A percentile compares a stretch with the other conserved stretches of the same genome.
These are phyloP conservation scores for Buxus sempervirens DNA, from an alignment of 164 flowering plant species.

Conservation along the genomic window DNA sequence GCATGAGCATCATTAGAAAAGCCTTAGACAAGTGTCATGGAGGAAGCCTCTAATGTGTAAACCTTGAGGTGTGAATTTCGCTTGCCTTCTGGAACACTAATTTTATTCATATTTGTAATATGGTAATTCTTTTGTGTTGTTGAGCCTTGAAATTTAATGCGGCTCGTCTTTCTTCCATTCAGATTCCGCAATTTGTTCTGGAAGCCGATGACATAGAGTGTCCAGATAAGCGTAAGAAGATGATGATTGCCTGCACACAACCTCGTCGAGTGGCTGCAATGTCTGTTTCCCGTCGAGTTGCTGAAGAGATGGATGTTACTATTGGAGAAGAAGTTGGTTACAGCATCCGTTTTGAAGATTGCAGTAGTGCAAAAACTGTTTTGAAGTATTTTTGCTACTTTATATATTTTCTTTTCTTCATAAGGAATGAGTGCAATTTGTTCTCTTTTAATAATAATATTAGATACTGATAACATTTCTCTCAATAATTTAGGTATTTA, in stretches of 20 bases:
- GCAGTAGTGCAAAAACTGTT: constrained; percentile 78
- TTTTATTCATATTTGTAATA: no score
- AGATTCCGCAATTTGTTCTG: constrained; percentile 95
- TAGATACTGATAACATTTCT: no score
- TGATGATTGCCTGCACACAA: constrained; percentile 92
- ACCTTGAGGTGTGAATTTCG: no score
- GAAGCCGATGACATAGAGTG: constrained; percentile 59
- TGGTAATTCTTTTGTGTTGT: background rate
- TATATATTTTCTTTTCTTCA: no score
- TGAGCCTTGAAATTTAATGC: background rate
- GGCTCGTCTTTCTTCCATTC: constrained; percentile 15
- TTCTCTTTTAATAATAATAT: background rate
- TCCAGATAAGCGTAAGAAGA: constrained; percentile 56
- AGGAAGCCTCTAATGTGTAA: no score
- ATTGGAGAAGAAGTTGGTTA: constrained; percentile 99
- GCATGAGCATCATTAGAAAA: no score
- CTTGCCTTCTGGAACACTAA: no score
- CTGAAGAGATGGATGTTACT: constrained; percentile 96
- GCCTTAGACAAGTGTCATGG: no score
- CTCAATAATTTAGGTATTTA: constrained; percentile 44
- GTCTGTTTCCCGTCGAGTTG: constrained; percentile 97
- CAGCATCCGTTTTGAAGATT: constrained; percentile 95
- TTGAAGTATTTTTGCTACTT: constrained; percentile 51
- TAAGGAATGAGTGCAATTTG: background rate
- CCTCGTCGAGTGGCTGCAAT: constrained; percentile 99